Percentiles rank a stretch among this genome's conserved stretches.
These are phyloP conservation scores for Pelargonium fulgidum DNA, from an alignment of 441 rosid species.

Conservation along the genomic window DNA sequence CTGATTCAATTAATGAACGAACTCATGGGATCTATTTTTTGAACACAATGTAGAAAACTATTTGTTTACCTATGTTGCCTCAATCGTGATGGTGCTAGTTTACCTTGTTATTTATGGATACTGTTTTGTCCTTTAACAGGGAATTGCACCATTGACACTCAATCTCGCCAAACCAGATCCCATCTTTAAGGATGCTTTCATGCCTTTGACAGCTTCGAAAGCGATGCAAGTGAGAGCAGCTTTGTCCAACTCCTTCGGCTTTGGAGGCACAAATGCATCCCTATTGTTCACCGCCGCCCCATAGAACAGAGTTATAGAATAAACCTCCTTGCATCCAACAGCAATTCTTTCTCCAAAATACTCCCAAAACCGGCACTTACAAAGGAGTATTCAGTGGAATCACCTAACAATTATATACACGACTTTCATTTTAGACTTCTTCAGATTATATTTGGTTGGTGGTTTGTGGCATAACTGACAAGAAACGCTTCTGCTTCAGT, in stretches of 20 bases:
- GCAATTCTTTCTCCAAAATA: slow-evolving; percentile 6
- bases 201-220: slow-evolving; percentile 58
- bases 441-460: not conserved
- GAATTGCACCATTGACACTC: slow-evolving; percentile 75
- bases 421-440: not conserved
- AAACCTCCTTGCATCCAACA: not conserved
- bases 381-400: not conserved
- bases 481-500: not conserved
- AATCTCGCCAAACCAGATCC: slow-evolving; percentile 78
- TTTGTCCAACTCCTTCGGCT: slow-evolving; percentile 83
- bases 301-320: slow-evolving; percentile 7
- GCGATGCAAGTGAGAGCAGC: slow-evolving; percentile 62
- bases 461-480: not conserved
- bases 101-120: not conserved
- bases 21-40: not conserved
- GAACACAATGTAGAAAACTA: not conserved
- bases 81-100: not conserved
- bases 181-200: slow-evolving; percentile 46
- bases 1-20: not conserved
- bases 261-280: slow-evolving; percentile 89
- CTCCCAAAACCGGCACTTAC: not conserved
- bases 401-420: not conserved
- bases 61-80: not conserved
- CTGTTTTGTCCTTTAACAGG: slow-evolving; percentile 42
- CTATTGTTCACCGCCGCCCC: slow-evolving; percentile 42